These are phyloP conservation scores for Parsonsia alboflavescens DNA, from an alignment of 257 asterid genomes.

Conservation along the genomic window DNA sequence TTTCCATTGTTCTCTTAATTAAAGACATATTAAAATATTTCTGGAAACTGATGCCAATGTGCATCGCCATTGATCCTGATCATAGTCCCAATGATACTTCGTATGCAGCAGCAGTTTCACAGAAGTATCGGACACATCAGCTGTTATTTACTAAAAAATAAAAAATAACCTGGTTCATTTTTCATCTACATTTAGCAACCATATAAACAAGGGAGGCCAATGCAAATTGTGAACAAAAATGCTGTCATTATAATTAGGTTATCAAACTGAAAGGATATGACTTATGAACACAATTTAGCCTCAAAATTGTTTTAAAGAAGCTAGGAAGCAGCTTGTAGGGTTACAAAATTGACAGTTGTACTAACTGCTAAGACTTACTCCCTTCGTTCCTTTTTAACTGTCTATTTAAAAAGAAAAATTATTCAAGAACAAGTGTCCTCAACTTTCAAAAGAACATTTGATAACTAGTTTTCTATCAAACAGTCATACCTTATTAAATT, in stretches of 20 bases:
- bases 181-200: background rate
- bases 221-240: background rate
- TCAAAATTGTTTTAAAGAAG: background rate
- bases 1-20: background rate
- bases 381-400: too few relatives aligned
- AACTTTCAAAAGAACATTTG: too few relatives aligned
- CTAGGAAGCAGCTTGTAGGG: background rate
- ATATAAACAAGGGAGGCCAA: background rate
- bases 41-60: background rate
- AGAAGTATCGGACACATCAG: background rate
- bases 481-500: too few relatives aligned
- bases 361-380: too few relatives aligned
- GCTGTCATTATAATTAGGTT: background rate
- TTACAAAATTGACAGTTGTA: too few relatives aligned
- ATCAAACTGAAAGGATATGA: background rate
- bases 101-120: background rate
- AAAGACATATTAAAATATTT: background rate
- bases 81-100: background rate
- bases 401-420: too few relatives aligned
- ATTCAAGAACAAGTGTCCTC: too few relatives aligned
- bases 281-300: background rate
- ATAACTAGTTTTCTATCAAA: too few relatives aligned
- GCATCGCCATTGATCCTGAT: background rate
- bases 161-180: background rate
- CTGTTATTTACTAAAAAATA: background rate